Evolutionary conservation across 352 stramenopile species (phyloP).

Genomic region (Phytophthora tubulina): DNA sequence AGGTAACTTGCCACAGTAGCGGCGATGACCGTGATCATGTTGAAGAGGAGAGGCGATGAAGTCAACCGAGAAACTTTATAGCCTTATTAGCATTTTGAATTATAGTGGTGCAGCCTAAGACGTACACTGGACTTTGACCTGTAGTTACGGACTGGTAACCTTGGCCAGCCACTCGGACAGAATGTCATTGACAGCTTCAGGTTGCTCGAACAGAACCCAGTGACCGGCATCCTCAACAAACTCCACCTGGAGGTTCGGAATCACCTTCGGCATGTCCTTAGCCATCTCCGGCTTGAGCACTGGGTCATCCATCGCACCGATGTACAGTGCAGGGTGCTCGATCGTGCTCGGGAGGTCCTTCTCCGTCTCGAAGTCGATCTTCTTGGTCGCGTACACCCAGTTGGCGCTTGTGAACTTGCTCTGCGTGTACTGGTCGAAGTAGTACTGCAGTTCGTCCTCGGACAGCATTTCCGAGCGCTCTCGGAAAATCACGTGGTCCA

Average conservation of each 20-base stretch:
- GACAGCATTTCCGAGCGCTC: slow-evolving; percentile 48
- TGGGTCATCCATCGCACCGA: slow-evolving; percentile 48
- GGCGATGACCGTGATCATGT: no score
- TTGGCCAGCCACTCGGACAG: slow-evolving; percentile 50
- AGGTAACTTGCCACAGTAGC: neutral
- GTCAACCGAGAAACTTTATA: neutral
- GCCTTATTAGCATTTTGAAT: neutral
- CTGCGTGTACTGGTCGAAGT: slow-evolving; percentile 48
- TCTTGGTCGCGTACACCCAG: slow-evolving; percentile 53
- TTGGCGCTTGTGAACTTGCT: slow-evolving; percentile 49
- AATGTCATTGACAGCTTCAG: slow-evolving; percentile 50
- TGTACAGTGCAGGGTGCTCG: slow-evolving; percentile 54
- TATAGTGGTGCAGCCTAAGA: slow-evolving; percentile 5
- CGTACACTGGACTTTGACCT: no score
- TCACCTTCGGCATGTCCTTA: slow-evolving; percentile 47
- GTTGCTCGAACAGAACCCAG: slow-evolving; percentile 53
- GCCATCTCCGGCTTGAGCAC: slow-evolving; percentile 61
- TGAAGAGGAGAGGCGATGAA: no score
- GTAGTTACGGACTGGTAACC: slow-evolving; percentile 24
- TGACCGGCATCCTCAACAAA: slow-evolving; percentile 52
- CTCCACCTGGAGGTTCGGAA: slow-evolving; percentile 51
- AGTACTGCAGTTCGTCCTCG: slow-evolving; percentile 56
- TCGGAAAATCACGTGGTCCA: slow-evolving; percentile 45
- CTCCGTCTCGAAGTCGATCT: slow-evolving; percentile 60
- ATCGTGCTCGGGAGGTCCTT: slow-evolving; percentile 42